Conservation (phyloP, 2,329 filamentous ascomycete genomes). For the Apiospora sp. region DNA sequence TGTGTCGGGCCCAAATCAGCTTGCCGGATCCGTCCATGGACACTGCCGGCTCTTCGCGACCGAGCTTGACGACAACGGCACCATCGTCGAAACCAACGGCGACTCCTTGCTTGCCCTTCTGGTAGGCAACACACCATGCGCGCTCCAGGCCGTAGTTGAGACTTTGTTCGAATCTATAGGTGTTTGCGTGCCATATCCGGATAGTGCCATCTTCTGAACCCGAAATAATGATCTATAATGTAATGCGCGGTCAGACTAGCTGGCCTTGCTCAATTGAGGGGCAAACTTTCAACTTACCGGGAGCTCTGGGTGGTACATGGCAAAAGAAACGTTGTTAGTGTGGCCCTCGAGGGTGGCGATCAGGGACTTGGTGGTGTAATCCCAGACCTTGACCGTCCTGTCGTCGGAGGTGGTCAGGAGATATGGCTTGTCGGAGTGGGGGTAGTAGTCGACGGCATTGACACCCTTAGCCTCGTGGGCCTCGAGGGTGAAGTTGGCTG, state of each 20-base stretch:
- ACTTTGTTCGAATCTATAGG: slow-evolving; percentile 94
- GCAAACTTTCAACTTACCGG: slow-evolving; percentile 51
- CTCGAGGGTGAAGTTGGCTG: slow-evolving; percentile 95
- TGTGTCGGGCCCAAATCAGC: slow-evolving; percentile 94
- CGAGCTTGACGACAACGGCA: slow-evolving; percentile 97
- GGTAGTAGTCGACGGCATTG: slow-evolving; percentile 94
- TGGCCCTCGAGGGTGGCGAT: slow-evolving; percentile 97
- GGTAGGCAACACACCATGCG: slow-evolving; percentile 97
- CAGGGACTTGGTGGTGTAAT: slow-evolving; percentile 97
- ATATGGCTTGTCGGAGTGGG: slow-evolving; percentile 80
- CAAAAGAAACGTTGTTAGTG: slow-evolving; percentile 97
- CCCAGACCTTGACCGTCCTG: slow-evolving; percentile 97
- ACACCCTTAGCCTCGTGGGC: slow-evolving; percentile 97
- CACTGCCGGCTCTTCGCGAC: slow-evolving; percentile 94
- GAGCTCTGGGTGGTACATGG: slow-evolving; percentile 95
- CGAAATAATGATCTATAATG: slow-evolving; percentile 79
- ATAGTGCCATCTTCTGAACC: slow-evolving; percentile 97
- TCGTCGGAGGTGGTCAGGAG: slow-evolving; percentile 97
- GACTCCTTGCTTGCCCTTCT: slow-evolving; percentile 91
- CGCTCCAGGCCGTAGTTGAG: slow-evolving; percentile 95
- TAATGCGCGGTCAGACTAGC: slow-evolving; percentile 4
- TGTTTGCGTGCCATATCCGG: slow-evolving; percentile 99
- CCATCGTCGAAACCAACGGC: slow-evolving; percentile 98
- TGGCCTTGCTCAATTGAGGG: neutral
- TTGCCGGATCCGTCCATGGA: slow-evolving; percentile 98